Conservation (phyloP, 2,329 filamentous ascomycete genomes). For the Fusarium sublunatum region DNA sequence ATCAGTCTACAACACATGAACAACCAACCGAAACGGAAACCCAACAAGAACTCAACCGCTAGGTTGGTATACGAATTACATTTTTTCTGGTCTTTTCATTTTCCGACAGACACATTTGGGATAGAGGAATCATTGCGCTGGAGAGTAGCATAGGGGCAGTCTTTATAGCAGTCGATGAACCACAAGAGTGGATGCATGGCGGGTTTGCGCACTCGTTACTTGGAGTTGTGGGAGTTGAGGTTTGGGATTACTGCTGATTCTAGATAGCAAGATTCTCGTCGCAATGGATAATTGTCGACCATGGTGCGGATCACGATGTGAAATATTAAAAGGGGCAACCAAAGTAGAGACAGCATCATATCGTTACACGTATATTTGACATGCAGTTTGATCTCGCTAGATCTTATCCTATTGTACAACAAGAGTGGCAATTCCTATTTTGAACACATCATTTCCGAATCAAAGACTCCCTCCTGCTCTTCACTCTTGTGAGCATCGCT, state of each 20-base stretch:
- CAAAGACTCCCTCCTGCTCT: slow-evolving; percentile 21
- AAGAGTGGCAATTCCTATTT: slow-evolving; percentile 47
- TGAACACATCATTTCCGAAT: slow-evolving; percentile 33
- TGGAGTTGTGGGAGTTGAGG: slow-evolving; percentile 46
- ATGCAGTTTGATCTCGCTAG: slow-evolving; percentile 35
- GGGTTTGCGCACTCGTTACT: slow-evolving; percentile 46
- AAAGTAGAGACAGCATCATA: slow-evolving; percentile 27
- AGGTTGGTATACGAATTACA: slow-evolving; percentile 38
- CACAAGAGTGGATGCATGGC: slow-evolving; percentile 39
- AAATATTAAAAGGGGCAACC: neutral
- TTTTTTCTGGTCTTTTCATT: slow-evolving; percentile 28
- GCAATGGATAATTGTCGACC: slow-evolving; percentile 26
- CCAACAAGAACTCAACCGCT: slow-evolving; percentile 16
- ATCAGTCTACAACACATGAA: slow-evolving; percentile 4
- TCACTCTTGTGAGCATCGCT: slow-evolving; percentile 16
- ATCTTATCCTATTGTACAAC: slow-evolving; percentile 46
- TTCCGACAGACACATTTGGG: slow-evolving; percentile 44
- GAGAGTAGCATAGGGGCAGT: slow-evolving; percentile 20
- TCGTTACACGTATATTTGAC: slow-evolving; percentile 44
- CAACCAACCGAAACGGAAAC: neutral
- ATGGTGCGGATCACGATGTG: neutral
- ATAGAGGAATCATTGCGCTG: slow-evolving; percentile 44
- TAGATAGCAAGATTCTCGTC: slow-evolving; percentile 37
- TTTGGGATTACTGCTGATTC: slow-evolving; percentile 31
- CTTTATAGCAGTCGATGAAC: slow-evolving; percentile 11